Evolutionary conservation across 805 yeast genomes (phyloP).

Genomic region (Yarrowia bubula): DNA sequence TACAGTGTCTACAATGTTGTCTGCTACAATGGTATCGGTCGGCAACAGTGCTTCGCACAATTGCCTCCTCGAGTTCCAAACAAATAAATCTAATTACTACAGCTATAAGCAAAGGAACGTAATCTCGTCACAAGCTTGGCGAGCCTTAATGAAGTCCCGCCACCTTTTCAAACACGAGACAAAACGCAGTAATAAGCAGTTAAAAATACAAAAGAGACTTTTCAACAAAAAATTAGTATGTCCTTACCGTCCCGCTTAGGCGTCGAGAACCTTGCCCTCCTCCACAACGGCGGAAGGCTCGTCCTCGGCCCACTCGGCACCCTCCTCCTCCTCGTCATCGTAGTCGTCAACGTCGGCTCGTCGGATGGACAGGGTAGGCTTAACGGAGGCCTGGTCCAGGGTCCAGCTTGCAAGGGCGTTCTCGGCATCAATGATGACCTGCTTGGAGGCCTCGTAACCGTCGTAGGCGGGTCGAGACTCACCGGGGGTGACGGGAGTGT

Average conservation of each 20-base stretch:
- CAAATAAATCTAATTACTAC: conserved; percentile 24
- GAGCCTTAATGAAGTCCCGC: conserved; percentile 15
- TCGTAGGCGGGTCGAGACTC: conserved; percentile 98
- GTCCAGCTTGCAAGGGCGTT: conserved; percentile 96
- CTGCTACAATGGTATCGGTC: no score
- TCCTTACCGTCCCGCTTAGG: conserved; percentile 12
- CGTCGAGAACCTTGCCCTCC: conserved; percentile 31
- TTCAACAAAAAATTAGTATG: conserved; percentile 13
- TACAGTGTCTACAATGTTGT: no score
- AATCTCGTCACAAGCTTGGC: not conserved
- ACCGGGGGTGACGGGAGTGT: conserved; percentile 97
- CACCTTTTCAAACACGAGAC: not conserved
- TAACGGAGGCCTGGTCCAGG: conserved; percentile 88
- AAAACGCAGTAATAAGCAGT: conserved; percentile 11
- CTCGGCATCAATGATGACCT: conserved; percentile 95
- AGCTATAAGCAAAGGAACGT: not conserved
- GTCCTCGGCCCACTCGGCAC: conserved; percentile 43
- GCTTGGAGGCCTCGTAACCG: conserved; percentile 97
- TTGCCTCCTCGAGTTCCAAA: not conserved
- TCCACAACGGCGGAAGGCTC: conserved; percentile 36
- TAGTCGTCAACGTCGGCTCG: conserved; percentile 65
- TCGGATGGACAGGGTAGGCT: conserved; percentile 86
- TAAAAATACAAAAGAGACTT: conserved; percentile 23
- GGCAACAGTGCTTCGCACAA: no score
- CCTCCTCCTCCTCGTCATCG: conserved; percentile 46